Base-by-base conservation (phyloP, 345 rosid species). In the Lepidium didymum region DNA sequence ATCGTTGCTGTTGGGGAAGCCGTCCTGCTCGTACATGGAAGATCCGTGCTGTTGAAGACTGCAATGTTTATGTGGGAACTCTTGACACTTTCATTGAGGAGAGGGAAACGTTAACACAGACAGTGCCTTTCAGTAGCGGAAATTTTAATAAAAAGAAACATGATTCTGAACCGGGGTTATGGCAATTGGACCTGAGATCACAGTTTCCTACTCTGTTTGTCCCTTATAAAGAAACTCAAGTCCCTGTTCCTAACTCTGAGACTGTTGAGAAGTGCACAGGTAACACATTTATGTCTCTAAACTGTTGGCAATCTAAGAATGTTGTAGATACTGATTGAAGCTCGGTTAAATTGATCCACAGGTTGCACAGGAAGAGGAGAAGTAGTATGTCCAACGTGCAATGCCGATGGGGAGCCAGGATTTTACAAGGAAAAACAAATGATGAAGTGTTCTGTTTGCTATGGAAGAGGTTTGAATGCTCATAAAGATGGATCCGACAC, bases 1-100 rank as follows among this genome's bases (percentile, higher is more conserved):
- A 91, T 67, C 91, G 87, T 49, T 94, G 96, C 55, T 94, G 99
- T 79, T 91, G 97, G 97, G 99, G 97, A 68, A 94, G 99, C 66
- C 93, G 86, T 62, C 99, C 95, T 25, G 93, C 99, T 81, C 86
- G 99, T 38, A 82, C 96, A 4, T 94, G 99, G 97, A 94, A 80
- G 83, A 94, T 94, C 80, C 88, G 53, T 29, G 77, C 89, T 0
- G 67, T 91, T 3, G 99, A 94, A 76, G 99, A 89, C 81, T 94
- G 99, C 77, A 90, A 91, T 78, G 97, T 94, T 56, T 89, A 91
- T 66, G 90, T 89, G 3, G 99, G 99, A 62, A 88, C 96, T 52
- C 86, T 94, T 4, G 99, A 94, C 25, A 87, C 97, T 41, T 91
- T 94, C 67, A 57, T 86, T 31, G 99, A 91, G 82, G 96, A 91